phyloP scores from a whole-genome alignment of 73 alveolate genomes.

The Tetrahymena thermophila region DNA sequence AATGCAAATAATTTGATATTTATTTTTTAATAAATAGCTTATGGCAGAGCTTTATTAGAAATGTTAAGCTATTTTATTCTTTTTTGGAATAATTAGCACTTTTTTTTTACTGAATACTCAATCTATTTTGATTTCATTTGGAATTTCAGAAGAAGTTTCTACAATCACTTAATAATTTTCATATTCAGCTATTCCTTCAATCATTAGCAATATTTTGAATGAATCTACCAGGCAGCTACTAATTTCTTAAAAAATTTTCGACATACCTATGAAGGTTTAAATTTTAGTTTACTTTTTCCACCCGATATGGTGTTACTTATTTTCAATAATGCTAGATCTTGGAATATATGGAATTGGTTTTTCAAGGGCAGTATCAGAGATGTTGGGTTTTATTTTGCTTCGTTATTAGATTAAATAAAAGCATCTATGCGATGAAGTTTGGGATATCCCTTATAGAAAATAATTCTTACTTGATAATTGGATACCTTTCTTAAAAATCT shows the following conservation, averaged over 20 bases:
- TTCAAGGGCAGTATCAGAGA: background rate
- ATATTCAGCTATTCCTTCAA: background rate
- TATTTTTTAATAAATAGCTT: background rate
- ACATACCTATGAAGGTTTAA: background rate
- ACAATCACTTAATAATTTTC: background rate
- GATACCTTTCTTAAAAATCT: background rate
- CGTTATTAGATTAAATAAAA: background rate
- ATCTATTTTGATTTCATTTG: background rate
- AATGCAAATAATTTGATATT: background rate
- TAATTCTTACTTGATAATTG: background rate
- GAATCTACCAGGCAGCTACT: background rate
- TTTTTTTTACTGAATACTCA: background rate
- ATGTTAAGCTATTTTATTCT: background rate
- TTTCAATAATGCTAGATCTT: background rate
- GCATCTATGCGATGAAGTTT: background rate
- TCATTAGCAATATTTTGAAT: background rate
- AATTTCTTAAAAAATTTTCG: background rate
- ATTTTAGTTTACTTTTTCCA: background rate
- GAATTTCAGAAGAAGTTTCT: background rate
- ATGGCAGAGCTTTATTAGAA: background rate
- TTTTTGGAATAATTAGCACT: background rate
- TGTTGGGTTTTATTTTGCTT: background rate
- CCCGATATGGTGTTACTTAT: background rate
- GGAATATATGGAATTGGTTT: background rate
- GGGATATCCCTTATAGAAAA: background rate